These are phyloP conservation scores for Aspergillus steynii DNA, from an alignment of 495 filamentous ascomycete species.

Conservation along the genomic window DNA sequence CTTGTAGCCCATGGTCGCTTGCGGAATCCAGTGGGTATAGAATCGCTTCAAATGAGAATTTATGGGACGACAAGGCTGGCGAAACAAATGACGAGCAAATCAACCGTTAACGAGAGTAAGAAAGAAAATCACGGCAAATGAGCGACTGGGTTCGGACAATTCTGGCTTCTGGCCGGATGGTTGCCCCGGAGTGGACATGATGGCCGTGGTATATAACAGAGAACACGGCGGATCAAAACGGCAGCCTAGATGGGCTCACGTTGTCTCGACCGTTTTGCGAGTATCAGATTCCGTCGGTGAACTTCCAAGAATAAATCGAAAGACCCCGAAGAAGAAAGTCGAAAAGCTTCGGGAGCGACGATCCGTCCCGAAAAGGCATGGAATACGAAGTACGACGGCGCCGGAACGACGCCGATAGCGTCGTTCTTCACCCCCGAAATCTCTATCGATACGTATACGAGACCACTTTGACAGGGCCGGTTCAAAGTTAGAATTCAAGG, in stretches of 20 bases:
- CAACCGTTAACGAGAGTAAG: neutral
- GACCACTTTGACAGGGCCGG: no score
- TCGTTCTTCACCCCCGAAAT: no score
- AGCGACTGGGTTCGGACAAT: neutral
- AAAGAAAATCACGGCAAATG: neutral
- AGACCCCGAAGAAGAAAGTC: neutral
- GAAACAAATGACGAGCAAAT: neutral
- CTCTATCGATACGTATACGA: no score
- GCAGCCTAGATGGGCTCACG: no score
- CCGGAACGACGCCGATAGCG: no score
- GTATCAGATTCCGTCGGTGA: no score
- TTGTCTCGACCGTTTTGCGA: no score
- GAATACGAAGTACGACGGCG: constrained; percentile 4
- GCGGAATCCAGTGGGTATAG: neutral
- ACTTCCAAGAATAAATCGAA: neutral
- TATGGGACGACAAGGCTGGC: no score
- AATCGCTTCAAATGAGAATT: no score
- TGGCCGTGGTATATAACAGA: neutral
- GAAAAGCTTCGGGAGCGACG: no score
- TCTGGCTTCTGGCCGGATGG: neutral
- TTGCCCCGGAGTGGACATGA: neutral
- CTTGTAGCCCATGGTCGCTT: constrained; percentile 14
- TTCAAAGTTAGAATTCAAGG: no score
- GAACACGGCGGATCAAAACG: no score
- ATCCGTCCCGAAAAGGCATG: neutral